Evolutionary conservation across 108 stramenopile genomes (phyloP).

Genomic region (Cylindrotheca closterium): DNA sequence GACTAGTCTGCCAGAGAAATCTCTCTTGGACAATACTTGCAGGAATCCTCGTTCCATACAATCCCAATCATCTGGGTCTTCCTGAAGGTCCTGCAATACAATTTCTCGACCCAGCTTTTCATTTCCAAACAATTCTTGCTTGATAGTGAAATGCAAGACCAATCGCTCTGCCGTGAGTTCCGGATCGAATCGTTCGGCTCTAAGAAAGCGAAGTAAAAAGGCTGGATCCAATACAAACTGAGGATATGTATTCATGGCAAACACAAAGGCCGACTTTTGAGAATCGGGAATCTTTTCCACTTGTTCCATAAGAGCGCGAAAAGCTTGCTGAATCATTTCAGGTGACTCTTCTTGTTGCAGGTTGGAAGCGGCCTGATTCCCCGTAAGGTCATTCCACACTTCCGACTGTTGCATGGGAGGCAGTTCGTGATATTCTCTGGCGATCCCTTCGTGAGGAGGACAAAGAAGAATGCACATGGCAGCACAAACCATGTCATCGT

Average conservation of each 20-base stretch:
- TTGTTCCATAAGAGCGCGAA: not conserved
- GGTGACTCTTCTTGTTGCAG: slow-evolving; percentile 4
- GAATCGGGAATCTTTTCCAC: not conserved
- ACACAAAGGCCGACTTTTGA: not conserved
- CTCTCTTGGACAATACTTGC: slow-evolving; percentile 4
- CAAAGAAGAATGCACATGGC: not conserved
- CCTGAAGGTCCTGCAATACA: slow-evolving; percentile 5
- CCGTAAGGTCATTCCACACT: slow-evolving; percentile 6
- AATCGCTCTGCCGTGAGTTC: slow-evolving; percentile 17
- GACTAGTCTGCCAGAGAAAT: not conserved
- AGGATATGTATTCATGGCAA: slow-evolving; percentile 8
- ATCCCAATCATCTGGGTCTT: slow-evolving; percentile 16
- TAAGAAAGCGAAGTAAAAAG: slow-evolving; percentile 32
- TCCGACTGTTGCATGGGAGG: not conserved
- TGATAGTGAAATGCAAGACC: slow-evolving; percentile 22
- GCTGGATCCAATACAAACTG: slow-evolving; percentile 6
- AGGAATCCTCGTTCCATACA: not conserved
- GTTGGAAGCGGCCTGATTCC: not conserved
- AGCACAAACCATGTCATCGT: not conserved
- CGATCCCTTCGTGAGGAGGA: slow-evolving; percentile 3
- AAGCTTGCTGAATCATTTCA: not conserved
- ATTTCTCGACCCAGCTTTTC: slow-evolving; percentile 26
- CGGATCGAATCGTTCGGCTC: slow-evolving; percentile 31
- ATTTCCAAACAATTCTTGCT: slow-evolving; percentile 25
- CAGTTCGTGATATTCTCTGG: slow-evolving; percentile 2